phyloP scores from a whole-genome alignment of 805 yeast species.

The Komagataella kurtzmanii region DNA sequence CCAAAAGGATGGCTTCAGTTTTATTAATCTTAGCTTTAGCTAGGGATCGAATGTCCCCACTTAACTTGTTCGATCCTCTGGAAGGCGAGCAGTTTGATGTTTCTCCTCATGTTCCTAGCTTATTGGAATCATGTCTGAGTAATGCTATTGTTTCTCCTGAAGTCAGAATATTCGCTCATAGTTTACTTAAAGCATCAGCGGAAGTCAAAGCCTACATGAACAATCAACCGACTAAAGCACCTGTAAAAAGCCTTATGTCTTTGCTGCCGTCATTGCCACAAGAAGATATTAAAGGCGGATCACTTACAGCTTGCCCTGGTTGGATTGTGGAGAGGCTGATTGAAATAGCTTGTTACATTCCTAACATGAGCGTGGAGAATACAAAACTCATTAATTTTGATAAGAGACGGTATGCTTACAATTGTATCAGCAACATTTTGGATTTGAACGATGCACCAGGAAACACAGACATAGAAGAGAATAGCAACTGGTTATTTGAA shows the following conservation, averaged over 20 bases:
- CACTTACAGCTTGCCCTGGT: slow-evolving; percentile 76
- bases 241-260: slow-evolving; percentile 1
- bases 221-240: slow-evolving; percentile 1
- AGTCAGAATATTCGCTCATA: slow-evolving; percentile 49
- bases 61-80: slow-evolving; percentile 26
- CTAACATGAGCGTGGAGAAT: slow-evolving; percentile 60
- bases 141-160: slow-evolving; percentile 74
- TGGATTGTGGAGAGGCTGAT: slow-evolving; percentile 77
- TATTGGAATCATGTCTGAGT: slow-evolving; percentile 67
- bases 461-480: slow-evolving; percentile 6
- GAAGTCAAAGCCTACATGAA: slow-evolving; percentile 11
- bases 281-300: slow-evolving; percentile 12
- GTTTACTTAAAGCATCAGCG: slow-evolving; percentile 54
- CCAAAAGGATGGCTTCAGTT: slow-evolving; percentile 55
- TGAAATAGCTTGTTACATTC: slow-evolving; percentile 65
- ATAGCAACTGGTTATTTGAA: slow-evolving; percentile 6
- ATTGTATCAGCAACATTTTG: slow-evolving; percentile 40
- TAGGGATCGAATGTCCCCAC: slow-evolving; percentile 50
- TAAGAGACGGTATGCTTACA: slow-evolving; percentile 59
- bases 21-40: slow-evolving; percentile 52
- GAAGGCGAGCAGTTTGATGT: slow-evolving; percentile 15
- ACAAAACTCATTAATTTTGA: slow-evolving; percentile 69
- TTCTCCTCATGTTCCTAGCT: slow-evolving; percentile 59
- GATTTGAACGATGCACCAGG: slow-evolving; percentile 26
- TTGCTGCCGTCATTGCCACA: neutral